Conservation (phyloP, 306 rosid species). For the Begonia peltatifolia region DNA sequence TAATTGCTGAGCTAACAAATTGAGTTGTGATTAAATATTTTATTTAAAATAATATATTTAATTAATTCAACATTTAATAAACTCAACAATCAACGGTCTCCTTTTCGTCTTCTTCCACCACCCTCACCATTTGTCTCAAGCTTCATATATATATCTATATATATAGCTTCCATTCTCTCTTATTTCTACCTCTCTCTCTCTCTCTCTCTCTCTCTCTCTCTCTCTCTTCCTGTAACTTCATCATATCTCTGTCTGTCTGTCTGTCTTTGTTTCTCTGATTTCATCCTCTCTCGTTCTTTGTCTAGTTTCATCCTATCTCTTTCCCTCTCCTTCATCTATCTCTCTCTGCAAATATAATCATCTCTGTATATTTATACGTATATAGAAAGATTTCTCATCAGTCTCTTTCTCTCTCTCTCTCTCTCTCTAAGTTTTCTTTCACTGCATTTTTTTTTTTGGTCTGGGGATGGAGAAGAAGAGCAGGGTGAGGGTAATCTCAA, state of each 20-base stretch:
- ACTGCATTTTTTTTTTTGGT: background rate
- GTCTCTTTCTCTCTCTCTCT: no score
- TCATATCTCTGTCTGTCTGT: no score
- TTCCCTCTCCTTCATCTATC: no score
- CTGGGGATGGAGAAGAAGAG: conserved; percentile 4
- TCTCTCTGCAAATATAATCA: no score
- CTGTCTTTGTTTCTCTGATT: no score
- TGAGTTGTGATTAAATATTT: no score
- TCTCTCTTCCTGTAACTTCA: background rate
- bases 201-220: background rate
- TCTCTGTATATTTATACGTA: no score
- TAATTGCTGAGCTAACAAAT: no score
- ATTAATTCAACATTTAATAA: background rate
- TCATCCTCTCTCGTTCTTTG: background rate
- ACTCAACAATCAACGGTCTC: conserved; percentile 4
- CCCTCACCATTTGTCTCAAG: conserved; percentile 1
- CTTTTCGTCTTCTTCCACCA: background rate
- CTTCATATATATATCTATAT: no score
- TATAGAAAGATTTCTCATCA: background rate
- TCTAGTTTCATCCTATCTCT: background rate
- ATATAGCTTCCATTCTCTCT: no score
- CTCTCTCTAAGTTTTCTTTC: background rate
- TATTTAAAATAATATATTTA: background rate
- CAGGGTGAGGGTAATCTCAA: conserved; percentile 23
- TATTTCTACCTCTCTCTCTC: no score